These are phyloP conservation scores for Priceomyces melissophilus DNA, from an alignment of 805 yeast species.

Conservation along the genomic window DNA sequence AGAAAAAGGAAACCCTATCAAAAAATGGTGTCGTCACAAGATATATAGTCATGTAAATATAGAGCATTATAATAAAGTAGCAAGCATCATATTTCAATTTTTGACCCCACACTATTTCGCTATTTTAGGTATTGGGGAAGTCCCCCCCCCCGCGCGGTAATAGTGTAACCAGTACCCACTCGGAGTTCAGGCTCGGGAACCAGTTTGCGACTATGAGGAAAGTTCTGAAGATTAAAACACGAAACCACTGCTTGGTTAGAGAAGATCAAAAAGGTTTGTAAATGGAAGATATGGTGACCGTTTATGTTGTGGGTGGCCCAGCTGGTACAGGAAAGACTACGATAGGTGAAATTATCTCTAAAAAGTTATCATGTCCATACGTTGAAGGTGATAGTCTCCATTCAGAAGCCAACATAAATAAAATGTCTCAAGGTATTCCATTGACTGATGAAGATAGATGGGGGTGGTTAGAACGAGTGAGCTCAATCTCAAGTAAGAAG, in stretches of 20 bases:
- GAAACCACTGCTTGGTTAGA: too few species aligned
- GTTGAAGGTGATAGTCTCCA: conserved; percentile 87
- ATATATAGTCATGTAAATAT: too few species aligned
- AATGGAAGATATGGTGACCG: conserved; percentile 14
- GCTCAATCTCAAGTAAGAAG: conserved; percentile 35
- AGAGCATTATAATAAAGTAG: neutral
- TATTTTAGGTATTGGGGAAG: too few species aligned
- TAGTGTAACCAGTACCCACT: too few species aligned
- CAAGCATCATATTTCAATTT: too few species aligned
- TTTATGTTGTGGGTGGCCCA: conserved; percentile 84
- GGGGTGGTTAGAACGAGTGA: conserved; percentile 73
- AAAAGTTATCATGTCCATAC: conserved; percentile 48
- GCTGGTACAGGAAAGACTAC: conserved; percentile 96
- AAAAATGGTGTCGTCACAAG: too few species aligned
- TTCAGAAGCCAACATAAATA: conserved; percentile 65
- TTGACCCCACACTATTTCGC: conserved; percentile 1
- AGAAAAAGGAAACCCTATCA: too few species aligned
- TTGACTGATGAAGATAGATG: conserved; percentile 87
- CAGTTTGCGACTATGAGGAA: too few species aligned
- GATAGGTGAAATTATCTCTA: conserved; percentile 53
- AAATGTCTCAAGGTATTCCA: conserved; percentile 81
- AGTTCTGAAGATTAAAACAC: too few species aligned
- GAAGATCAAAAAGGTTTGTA: neutral
- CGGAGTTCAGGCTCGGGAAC: too few species aligned
- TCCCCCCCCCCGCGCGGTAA: too few species aligned